phyloP scores from a whole-genome alignment of 1,139 yeast genomes.

The Geotrichum aggregatum region DNA sequence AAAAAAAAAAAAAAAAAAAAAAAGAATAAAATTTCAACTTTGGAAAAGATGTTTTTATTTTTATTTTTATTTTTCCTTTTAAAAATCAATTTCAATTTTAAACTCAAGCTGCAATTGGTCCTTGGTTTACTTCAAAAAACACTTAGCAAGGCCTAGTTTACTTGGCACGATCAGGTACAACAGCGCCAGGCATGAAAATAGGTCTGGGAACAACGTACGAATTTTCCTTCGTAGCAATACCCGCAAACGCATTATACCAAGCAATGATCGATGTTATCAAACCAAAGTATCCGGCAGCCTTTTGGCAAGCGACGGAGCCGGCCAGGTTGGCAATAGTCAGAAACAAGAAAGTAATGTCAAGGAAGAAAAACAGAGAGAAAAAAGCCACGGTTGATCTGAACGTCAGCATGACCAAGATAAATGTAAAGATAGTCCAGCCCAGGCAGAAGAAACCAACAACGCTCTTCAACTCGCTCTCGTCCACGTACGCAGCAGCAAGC shows the following conservation, averaged over 20 bases:
- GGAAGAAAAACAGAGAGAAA: constrained; percentile 60
- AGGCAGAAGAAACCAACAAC: constrained; percentile 72
- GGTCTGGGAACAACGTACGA: constrained; percentile 59
- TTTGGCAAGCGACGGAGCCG: constrained; percentile 42
- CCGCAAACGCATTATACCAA: constrained; percentile 92
- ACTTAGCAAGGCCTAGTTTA: no score
- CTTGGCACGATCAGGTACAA: no score
- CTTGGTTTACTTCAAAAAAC: no score
- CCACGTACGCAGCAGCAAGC: constrained; percentile 52
- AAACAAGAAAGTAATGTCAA: constrained; percentile 63
- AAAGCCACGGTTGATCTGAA: constrained; percentile 77
- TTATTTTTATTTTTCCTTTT: no score
- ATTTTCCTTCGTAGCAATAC: constrained; percentile 70
- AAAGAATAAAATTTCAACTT: no score
- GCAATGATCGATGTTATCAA: constrained; percentile 73
- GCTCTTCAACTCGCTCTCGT: constrained; percentile 43
- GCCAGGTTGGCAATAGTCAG: constrained; percentile 59
- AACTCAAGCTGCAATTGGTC: no score
- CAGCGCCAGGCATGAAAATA: constrained; percentile 38
- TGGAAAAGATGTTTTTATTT: no score
- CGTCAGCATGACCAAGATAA: constrained; percentile 61
- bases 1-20: no score
- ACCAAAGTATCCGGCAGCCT: constrained; percentile 80
- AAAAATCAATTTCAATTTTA: no score
- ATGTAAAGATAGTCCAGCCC: constrained; percentile 80